Evolutionary conservation across 2,329 filamentous ascomycete genomes (phyloP).

Genomic region (Fusarium tupiense): DNA sequence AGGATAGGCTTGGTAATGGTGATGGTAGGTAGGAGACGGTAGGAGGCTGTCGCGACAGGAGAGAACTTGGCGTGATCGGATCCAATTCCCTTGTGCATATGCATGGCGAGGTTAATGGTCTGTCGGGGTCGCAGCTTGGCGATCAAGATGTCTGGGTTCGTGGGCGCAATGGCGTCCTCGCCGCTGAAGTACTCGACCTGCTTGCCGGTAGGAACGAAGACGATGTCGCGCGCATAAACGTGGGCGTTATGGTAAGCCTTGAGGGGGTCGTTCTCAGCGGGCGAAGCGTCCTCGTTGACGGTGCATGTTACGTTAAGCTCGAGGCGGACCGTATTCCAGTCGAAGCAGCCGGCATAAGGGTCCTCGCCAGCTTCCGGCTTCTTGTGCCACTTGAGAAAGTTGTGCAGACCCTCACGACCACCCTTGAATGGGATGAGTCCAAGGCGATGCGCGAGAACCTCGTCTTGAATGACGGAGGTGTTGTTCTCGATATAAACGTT

Average conservation of each 20-base stretch:
- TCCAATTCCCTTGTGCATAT: constrained; percentile 94
- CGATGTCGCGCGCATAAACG: constrained; percentile 81
- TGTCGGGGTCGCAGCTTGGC: constrained; percentile 94
- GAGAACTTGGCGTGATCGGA: constrained; percentile 97
- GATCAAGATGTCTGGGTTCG: constrained; percentile 92
- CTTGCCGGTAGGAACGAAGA: constrained; percentile 78
- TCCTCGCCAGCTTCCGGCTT: constrained; percentile 73
- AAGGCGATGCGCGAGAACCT: constrained; percentile 90
- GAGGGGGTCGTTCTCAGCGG: constrained; percentile 80
- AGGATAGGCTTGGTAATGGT: constrained; percentile 84
- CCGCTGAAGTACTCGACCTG: constrained; percentile 76
- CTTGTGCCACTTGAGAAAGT: constrained; percentile 84
- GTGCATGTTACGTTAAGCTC: constrained; percentile 82
- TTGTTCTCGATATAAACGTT: constrained; percentile 94
- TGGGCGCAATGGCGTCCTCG: constrained; percentile 74
- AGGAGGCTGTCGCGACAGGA: constrained; percentile 92
- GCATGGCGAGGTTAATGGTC: constrained; percentile 84
- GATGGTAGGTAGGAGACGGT: constrained; percentile 90
- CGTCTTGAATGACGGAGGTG: constrained; percentile 97
- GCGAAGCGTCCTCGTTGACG: constrained; percentile 76
- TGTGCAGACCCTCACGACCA: constrained; percentile 75
- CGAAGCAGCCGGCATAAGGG: constrained; percentile 68
- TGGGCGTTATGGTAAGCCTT: constrained; percentile 89
- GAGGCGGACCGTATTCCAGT: constrained; percentile 89
- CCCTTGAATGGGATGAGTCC: constrained; percentile 92